Evolutionary conservation across 2,329 filamentous ascomycete genomes (phyloP).

Genomic region (Microsporum audouinii): DNA sequence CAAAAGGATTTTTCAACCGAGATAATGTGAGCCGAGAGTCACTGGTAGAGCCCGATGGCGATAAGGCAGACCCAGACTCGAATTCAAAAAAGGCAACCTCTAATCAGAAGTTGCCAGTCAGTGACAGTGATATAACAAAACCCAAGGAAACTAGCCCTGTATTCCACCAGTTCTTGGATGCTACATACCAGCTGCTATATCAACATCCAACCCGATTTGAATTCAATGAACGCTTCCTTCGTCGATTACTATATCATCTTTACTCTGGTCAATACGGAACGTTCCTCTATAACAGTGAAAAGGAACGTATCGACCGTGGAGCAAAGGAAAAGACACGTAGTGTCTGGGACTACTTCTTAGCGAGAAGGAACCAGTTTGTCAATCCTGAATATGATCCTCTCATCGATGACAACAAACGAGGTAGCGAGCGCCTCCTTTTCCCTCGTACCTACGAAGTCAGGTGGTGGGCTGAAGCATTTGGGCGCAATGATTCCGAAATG

Average conservation of each 20-base stretch:
- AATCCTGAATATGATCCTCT: slow-evolving; percentile 67
- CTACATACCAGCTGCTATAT: slow-evolving; percentile 76
- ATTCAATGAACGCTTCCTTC: slow-evolving; percentile 87
- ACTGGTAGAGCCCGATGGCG: slow-evolving; percentile 50
- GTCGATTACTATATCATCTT: slow-evolving; percentile 79
- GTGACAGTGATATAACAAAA: slow-evolving; percentile 58
- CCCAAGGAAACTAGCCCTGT: slow-evolving; percentile 84
- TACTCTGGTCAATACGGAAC: slow-evolving; percentile 96
- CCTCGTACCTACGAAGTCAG: slow-evolving; percentile 65
- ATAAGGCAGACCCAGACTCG: slow-evolving; percentile 40
- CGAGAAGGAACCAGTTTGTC: slow-evolving; percentile 65
- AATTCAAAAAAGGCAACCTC: slow-evolving; percentile 27
- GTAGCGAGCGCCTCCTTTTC: slow-evolving; percentile 73
- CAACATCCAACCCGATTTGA: slow-evolving; percentile 86
- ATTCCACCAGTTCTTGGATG: slow-evolving; percentile 95
- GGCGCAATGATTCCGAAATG: slow-evolving; percentile 83
- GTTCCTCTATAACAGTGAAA: slow-evolving; percentile 91
- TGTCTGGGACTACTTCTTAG: slow-evolving; percentile 93
- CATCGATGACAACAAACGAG: slow-evolving; percentile 67
- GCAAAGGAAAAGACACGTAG: slow-evolving; percentile 64
- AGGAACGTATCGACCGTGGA: slow-evolving; percentile 61
- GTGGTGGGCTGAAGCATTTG: slow-evolving; percentile 89
- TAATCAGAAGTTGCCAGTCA: slow-evolving; percentile 25
- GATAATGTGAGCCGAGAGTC: slow-evolving; percentile 56
- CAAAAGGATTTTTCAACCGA: slow-evolving; percentile 82